Percentiles rank a stretch among this genome's conserved stretches.
Evolutionary conservation across 345 rosid species (phyloP).

Genomic region (Acer saccharum): DNA sequence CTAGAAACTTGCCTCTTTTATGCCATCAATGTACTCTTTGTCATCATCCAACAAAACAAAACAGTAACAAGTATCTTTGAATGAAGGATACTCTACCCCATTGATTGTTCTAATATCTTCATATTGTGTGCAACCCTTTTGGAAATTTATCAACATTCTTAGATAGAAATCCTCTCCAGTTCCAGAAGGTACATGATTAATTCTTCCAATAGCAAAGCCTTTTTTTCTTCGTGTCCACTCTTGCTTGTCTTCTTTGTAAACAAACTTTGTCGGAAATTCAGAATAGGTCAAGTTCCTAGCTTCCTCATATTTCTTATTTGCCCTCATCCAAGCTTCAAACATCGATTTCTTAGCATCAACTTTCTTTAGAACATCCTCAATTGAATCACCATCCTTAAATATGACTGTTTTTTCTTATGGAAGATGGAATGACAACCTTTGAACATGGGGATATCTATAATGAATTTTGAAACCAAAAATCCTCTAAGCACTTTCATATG

Average conservation of each 20-base stretch:
- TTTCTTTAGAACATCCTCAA: background rate
- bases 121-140: background rate
- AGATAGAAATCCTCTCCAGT: constrained; percentile 10
- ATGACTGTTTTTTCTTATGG: background rate
- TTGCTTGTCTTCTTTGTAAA: background rate
- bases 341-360: background rate
- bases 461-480: too few relatives aligned
- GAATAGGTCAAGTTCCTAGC: background rate
- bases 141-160: background rate
- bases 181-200: background rate
- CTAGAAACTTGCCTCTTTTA: background rate
- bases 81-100: background rate
- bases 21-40: constrained; percentile 10
- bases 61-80: constrained; percentile 16
- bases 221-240: background rate
- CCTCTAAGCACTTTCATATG: background rate
- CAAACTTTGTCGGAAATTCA: background rate
- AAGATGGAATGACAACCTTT: background rate
- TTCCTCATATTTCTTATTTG: background rate
- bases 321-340: background rate
- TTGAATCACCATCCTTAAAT: background rate
- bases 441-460: background rate
- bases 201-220: background rate
- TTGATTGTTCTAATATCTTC: constrained; percentile 8
- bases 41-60: constrained; percentile 18